Conservation (phyloP, 2,329 filamentous ascomycete genomes). For the Rutstroemia sp. region DNA sequence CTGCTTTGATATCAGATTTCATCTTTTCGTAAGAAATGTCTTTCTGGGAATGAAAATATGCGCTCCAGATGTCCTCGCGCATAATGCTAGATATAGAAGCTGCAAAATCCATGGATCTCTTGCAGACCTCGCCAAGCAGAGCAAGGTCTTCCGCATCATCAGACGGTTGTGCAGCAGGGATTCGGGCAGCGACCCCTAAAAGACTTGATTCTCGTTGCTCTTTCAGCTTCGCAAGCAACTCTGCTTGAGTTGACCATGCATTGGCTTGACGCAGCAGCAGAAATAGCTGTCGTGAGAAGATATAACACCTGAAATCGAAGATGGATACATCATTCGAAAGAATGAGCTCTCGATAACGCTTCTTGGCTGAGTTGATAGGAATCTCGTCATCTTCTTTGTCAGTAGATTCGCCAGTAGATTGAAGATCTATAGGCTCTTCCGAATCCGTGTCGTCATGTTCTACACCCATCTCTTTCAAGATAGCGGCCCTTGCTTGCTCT, state of each 20-base stretch:
- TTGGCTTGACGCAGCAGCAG: conserved; percentile 80
- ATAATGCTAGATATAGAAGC: conserved; percentile 72
- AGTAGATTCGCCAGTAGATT: conserved; percentile 34
- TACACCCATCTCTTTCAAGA: conserved; percentile 30
- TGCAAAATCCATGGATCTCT: conserved; percentile 76
- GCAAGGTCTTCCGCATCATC: conserved; percentile 67
- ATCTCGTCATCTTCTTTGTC: conserved; percentile 45
- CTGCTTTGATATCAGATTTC: conserved; percentile 22
- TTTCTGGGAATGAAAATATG: conserved; percentile 33
- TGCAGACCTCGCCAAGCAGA: conserved; percentile 80
- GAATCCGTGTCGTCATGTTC: conserved; percentile 30
- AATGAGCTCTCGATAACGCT: conserved; percentile 86
- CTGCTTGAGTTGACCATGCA: conserved; percentile 53
- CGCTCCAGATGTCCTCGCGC: conserved; percentile 66
- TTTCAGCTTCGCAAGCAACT: conserved; percentile 53
- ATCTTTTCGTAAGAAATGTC: conserved; percentile 24
- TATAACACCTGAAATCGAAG: conserved; percentile 91
- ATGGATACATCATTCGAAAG: conserved; percentile 90
- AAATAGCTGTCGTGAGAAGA: conserved; percentile 83
- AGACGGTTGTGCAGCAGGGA: conserved; percentile 38
- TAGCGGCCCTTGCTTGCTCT: conserved; percentile 41
- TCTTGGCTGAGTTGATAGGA: conserved; percentile 56
- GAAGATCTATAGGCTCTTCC: conserved; percentile 42
- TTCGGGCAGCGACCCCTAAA: conserved; percentile 47
- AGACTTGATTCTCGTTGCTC: conserved; percentile 54